phyloP scores from a whole-genome alignment of 2,329 filamentous ascomycete genomes.

The Karstenula rhodostoma region DNA sequence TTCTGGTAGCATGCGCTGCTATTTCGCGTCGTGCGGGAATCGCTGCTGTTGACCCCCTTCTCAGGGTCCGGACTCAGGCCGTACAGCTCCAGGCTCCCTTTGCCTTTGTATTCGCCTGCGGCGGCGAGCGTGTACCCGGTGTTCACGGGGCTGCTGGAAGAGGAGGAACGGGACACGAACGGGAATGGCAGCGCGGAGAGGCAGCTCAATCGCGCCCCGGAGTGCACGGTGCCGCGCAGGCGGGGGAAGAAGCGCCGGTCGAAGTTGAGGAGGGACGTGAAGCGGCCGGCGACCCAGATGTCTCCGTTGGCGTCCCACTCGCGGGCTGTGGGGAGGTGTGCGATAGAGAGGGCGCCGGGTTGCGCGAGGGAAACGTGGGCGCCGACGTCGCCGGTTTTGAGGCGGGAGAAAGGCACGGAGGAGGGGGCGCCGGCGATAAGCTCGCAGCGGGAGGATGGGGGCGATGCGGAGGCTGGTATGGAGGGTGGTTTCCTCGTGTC shows the following conservation, averaged over 20 bases:
- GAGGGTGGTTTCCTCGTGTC: constrained; percentile 67
- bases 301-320: constrained; percentile 71
- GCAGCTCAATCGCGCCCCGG: constrained; percentile 79
- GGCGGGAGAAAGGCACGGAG: constrained; percentile 43
- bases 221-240: constrained; percentile 80
- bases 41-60: constrained; percentile 39
- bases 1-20: constrained; percentile 65
- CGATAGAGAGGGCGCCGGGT: constrained; percentile 81
- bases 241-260: constrained; percentile 85
- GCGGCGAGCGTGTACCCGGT: constrained; percentile 74
- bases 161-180: constrained; percentile 68
- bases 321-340: constrained; percentile 73
- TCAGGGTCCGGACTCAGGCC: constrained; percentile 59
- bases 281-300: constrained; percentile 88
- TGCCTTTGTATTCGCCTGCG: constrained; percentile 89
- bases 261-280: constrained; percentile 88
- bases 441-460: constrained; percentile 33
- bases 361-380: constrained; percentile 77
- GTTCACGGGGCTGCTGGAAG: constrained; percentile 42
- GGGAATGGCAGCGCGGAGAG: constrained; percentile 74
- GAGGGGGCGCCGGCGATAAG: constrained; percentile 36
- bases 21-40: constrained; percentile 37
- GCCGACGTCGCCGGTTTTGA: constrained; percentile 62
- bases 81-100: constrained; percentile 90
- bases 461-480: constrained; percentile 21